Evolutionary conservation across 2,329 filamentous ascomycete genomes (phyloP), one percentile per base, ranked within the genome.

Genomic region (Colletotrichum cuscutae): DNA sequence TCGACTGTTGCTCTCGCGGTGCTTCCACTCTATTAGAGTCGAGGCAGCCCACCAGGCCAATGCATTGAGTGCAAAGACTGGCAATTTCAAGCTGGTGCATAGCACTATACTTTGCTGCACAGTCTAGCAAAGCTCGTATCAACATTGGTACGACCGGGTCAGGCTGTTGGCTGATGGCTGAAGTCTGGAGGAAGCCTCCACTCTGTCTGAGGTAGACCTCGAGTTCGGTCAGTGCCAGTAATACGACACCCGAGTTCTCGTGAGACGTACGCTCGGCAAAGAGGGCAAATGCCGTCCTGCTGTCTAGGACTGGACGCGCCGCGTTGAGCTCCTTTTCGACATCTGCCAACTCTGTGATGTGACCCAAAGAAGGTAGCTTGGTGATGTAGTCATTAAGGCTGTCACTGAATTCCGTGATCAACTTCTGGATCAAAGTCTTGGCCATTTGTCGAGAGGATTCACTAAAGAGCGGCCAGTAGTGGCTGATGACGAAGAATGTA

Each of bases 21-120:
- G 91, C 90, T 78, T 99, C 97, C 1, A 98, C 90, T 72, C 94
- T 91, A 78, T 97, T 98, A 1, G 96, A 93, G 81, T 99, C 97
- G 26, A 99, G 85, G 76, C 95, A 98, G 7, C 97, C 97, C 65
- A 99, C 91, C 24, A 97, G 87, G 0, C 97, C 97, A 52, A 99
- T 87, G 75, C 94, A 97, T 78, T 93, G 91, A 15, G 95, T 93
- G 74, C 94, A 95, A 3, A 97, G 86, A 22, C 90, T 86, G 63
- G 92, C 88, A 67, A 98, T 93, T 13, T 91, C 89, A 8, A 86
- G 81, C 54, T 93, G 42, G 42, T 49, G 89, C 13, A 88, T 86
- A 63, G 90, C 89, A 75, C 92, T 94, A 81, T 97, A 97, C 75
- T 93, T 95, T 67, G 95, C 90, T 62, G 92, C 93, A 64, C 94